Base-by-base conservation (phyloP, 805 yeast genomes). In the Saccharomycopsis fibuligera region DNA sequence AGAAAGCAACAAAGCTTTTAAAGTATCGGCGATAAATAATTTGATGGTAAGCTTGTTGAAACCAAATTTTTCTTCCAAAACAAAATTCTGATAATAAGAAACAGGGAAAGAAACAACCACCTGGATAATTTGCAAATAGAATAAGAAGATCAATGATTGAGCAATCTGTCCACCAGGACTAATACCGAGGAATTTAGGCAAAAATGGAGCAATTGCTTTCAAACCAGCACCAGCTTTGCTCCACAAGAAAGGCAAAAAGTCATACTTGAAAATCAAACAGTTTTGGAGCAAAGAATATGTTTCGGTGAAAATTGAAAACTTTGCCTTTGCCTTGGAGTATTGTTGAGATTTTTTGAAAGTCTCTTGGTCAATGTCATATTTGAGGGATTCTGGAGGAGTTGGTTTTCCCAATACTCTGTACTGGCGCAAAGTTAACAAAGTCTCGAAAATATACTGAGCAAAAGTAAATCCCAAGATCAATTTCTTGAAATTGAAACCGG, bases 51-150 rank as follows among this genome's bases (percentile, higher is more conserved):
- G 73, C 66, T 93, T 93, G 70, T 93, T 93, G 70, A 93, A 93
- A 1, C 99, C 99, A 60, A 74, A 91, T 66, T 79, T 79, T 63
- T 91, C 96, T 67, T 93, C 99, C 57, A 93, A 72, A 14, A 89
- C 90, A 68, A 93, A 93, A 58, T 84, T 83, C 50, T 76, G 70
- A 66, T 89, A 90, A 63, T 84, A 81, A 8, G 81, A 72, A 21
- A 81, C 61, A 3, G 99, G 99, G 47, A 85, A 62, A 2, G 77
- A 70, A 27, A 79, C 50, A 2, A 87, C 44, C 2, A 81, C 69
- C 6, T 81, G 69, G 40, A 81, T 51, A 22, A 70, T 47, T 29
- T 79, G 68, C 58, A 78, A 68, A 23, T 72, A 70, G 38, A 78
- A 68, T 57, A 79, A 65, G 60, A 86, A 81, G 53, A 80, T 75